Evolutionary conservation across 1,139 yeast genomes (phyloP), one percentile per base, ranked within the genome.

Genomic region (Yamadazyma atmosphaerica): DNA sequence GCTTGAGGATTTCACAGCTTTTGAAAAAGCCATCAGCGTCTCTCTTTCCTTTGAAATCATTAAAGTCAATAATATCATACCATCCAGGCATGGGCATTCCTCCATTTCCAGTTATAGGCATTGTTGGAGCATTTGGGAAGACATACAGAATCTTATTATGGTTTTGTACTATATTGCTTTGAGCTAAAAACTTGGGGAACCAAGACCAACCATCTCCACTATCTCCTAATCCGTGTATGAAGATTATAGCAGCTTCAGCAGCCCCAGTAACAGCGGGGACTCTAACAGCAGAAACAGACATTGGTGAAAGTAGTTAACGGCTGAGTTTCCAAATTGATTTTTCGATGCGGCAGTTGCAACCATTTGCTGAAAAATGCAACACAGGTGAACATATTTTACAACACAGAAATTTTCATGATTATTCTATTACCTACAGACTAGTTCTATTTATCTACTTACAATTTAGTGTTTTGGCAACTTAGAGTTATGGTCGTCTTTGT

Each of bases 211-310:
- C 98, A 21, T 74, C 71, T 6, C 96, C 97, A 2, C 86, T 61
- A 56, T 90, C 98, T 8, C 98, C 98, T 14, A 92, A 70, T 0
- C 98, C 98, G 56, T 92, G 98, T 39, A 88, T 56, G 46, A 92
- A 77, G 22, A 92, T 87, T 22, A 90, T 67, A 1, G 95, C 83
- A 1, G 48, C 33, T 30, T 44, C 45, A 11, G 51, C 46, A 10
- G 50, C 45, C 4, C 48, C 42, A 19, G 38, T 39, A 15, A 41
- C 42, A 4, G 65, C 55, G 3, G 56, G 41, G 5, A 54, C 43
- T 42, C 56, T 53, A 18, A 60, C 44, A n/a, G 63, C 60, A 18
- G 58, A 43, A 6, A 54, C 37, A 13, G 48, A 41, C 45, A 44
- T 44, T 14, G 14, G 7, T 21, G 10, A 18, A 15, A 27, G 27